These are phyloP conservation scores for Tanacetum coccineum DNA, from an alignment of 129 eudicot genomes.

Conservation along the genomic window DNA sequence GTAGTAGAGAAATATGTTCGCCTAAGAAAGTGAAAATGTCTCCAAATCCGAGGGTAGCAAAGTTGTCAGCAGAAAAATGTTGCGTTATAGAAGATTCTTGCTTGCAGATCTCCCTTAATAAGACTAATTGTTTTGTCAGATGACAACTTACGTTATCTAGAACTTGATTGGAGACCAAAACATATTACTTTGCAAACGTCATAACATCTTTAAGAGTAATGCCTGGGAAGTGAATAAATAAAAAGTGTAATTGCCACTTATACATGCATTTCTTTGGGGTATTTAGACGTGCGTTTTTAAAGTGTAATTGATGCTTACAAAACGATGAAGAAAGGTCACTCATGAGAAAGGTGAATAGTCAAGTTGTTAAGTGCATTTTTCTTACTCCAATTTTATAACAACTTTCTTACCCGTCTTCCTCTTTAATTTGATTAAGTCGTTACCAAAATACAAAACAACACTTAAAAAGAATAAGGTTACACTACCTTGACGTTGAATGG, in stretches of 20 bases:
- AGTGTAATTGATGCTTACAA: neutral
- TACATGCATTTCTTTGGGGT: neutral
- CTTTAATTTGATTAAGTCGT: conserved; percentile 18
- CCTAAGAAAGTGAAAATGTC: conserved; percentile 55
- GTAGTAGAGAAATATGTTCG: conserved; percentile 46
- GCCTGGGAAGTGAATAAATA: conserved; percentile 31
- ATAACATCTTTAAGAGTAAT: conserved; percentile 60
- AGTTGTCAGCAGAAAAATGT: conserved; percentile 51
- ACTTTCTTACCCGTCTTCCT: neutral
- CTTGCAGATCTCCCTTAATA: conserved; percentile 46
- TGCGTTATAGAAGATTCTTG: conserved; percentile 52
- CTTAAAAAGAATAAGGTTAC: conserved; percentile 27
- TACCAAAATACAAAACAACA: conserved; percentile 79
- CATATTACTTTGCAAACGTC: conserved; percentile 38
- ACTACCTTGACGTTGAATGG: neutral
- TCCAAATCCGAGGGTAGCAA: conserved; percentile 76
- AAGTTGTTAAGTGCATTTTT: neutral
- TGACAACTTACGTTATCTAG: conserved; percentile 24
- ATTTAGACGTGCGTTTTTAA: neutral
- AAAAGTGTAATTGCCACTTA: neutral
- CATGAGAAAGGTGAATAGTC: neutral
- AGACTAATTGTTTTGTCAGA: conserved; percentile 29
- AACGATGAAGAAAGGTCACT: neutral
- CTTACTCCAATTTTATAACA: neutral
- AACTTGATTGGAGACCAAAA: conserved; percentile 27